Evolutionary conservation across 148 eudicot genomes (phyloP).

Genomic region (Rhododendron mucronatum): DNA sequence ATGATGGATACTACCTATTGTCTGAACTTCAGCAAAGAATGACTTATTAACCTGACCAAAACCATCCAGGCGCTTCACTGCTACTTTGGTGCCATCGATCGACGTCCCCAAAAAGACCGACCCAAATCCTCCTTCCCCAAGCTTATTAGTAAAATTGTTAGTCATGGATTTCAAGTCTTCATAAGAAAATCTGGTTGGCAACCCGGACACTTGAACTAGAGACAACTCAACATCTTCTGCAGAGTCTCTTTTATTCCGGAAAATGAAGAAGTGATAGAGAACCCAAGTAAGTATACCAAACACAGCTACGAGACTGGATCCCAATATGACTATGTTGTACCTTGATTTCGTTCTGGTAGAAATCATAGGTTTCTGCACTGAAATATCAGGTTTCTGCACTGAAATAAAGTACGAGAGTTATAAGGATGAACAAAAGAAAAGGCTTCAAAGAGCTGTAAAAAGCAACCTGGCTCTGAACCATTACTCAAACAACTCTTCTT

Average conservation of each 20-base stretch:
- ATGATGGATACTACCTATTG: no score
- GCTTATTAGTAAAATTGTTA: neutral
- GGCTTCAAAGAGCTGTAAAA: constrained; percentile 12
- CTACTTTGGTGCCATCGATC: neutral
- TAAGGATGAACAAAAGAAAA: constrained; percentile 8
- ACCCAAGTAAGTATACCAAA: neutral
- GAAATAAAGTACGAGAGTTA: neutral
- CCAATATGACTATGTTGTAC: neutral
- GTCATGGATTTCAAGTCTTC: no score
- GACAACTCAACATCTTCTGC: neutral
- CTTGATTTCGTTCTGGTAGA: neutral
- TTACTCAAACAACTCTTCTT: no score
- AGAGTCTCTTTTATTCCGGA: neutral
- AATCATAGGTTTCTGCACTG: neutral
- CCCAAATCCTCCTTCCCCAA: constrained; percentile 12
- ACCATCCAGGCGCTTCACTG: constrained; percentile 13
- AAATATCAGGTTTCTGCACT: neutral
- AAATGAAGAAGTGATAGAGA: neutral
- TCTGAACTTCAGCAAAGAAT: no score
- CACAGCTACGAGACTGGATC: constrained; percentile 6
- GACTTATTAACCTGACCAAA: neutral
- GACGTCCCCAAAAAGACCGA: neutral
- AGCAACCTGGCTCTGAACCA: constrained; percentile 10
- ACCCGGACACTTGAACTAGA: neutral
- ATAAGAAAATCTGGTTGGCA: no score